Percentiles rank a stretch among this genome's conserved stretches.
phyloP scores from a whole-genome alignment of 495 filamentous ascomycete species.

The Penicillium cinerascens region DNA sequence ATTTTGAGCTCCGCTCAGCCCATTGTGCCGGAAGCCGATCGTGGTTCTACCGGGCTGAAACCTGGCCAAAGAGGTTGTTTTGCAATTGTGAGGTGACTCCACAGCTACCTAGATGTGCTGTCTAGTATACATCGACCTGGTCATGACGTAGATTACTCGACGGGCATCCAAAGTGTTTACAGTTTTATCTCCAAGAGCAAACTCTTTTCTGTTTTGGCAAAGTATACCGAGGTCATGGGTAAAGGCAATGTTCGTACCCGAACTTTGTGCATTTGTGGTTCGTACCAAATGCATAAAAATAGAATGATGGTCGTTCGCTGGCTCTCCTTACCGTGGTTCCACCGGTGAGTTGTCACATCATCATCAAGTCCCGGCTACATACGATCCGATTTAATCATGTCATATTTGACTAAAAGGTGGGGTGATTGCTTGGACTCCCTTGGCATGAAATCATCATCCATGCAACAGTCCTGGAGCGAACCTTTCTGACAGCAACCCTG shows the following conservation, averaged over 20 bases:
- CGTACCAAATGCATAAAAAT: constrained; percentile 10
- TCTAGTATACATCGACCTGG: not conserved
- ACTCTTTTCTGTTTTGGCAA: not conserved
- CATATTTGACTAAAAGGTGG: not conserved
- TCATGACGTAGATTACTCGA: not conserved
- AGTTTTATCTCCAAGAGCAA: not conserved
- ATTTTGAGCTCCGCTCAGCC: not conserved
- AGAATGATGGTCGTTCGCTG: constrained; percentile 12
- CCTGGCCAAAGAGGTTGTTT: not conserved
- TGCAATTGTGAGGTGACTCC: not conserved
- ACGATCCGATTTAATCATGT: not conserved
- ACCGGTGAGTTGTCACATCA: not conserved
- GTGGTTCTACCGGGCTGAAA: not conserved
- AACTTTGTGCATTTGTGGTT: constrained; percentile 2
- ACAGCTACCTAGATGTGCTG: not conserved
- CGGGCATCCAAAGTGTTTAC: not conserved
- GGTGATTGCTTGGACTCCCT: too few relatives aligned
- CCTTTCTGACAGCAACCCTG: too few relatives aligned
- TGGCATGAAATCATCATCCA: too few relatives aligned
- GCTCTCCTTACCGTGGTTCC: not conserved
- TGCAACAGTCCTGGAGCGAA: too few relatives aligned
- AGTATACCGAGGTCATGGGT: not conserved
- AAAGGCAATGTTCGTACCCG: constrained; percentile 1
- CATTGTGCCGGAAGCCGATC: not conserved
- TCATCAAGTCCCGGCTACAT: constrained; percentile 1